Evolutionary conservation across 2,329 filamentous ascomycete genomes (phyloP).

Genomic region (Colletotrichum echinochloae): DNA sequence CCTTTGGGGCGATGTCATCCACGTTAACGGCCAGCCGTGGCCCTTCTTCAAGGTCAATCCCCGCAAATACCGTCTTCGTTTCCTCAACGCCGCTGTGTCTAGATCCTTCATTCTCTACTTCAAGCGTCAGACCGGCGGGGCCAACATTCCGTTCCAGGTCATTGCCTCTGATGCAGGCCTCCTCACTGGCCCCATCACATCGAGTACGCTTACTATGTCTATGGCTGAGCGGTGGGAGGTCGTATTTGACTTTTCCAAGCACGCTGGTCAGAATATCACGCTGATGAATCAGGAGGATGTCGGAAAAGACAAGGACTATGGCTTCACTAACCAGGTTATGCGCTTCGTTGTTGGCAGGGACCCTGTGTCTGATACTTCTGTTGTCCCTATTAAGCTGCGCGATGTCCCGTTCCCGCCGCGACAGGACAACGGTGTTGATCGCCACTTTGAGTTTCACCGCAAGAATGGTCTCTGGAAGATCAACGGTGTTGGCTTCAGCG

Average conservation of each 20-base stretch:
- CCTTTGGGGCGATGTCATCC: conserved; percentile 67
- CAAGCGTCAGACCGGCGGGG: conserved; percentile 47
- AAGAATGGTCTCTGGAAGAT: conserved; percentile 61
- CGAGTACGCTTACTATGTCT: conserved; percentile 58
- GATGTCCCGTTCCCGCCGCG: conserved; percentile 54
- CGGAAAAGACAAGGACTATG: conserved; percentile 61
- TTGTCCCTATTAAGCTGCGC: conserved; percentile 50
- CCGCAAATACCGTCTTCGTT: conserved; percentile 69
- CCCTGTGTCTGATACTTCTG: conserved; percentile 50
- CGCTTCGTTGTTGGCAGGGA: conserved; percentile 60
- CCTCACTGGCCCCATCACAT: conserved; percentile 57
- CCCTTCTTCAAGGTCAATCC: conserved; percentile 69
- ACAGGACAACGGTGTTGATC: conserved; percentile 52
- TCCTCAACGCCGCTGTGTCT: conserved; percentile 63
- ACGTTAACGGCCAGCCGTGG: conserved; percentile 71
- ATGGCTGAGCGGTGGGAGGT: conserved; percentile 71
- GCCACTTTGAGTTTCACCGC: conserved; percentile 60
- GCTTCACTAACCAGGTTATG: conserved; percentile 64
- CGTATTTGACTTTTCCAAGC: conserved; percentile 65
- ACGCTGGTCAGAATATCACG: conserved; percentile 61
- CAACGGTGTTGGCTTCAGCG: conserved; percentile 61
- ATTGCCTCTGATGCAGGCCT: conserved; percentile 67
- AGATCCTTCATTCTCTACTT: conserved; percentile 63
- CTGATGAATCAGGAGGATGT: conserved; percentile 50
- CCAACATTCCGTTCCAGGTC: conserved; percentile 60